Base-by-base conservation (phyloP, 1,284 basidiomycete genomes). In the Uromyces viciae-fabae region DNA sequence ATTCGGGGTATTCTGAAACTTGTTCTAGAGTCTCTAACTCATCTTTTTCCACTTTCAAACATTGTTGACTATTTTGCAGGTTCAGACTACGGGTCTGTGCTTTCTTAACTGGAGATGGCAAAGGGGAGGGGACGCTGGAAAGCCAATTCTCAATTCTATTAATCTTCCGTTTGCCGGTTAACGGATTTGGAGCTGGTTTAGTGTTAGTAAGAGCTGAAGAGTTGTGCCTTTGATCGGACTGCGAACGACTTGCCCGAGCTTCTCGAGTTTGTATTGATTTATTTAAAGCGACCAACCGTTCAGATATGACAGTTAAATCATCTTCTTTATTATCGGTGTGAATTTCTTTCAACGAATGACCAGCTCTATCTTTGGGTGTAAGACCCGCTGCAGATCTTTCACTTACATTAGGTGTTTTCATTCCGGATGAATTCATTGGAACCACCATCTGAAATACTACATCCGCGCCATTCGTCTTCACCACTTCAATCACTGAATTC, bases 401-500 rank as follows among this genome's bases (percentile, higher is more conserved):
- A 71, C 17, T 43, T 56, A 1, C 38, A 17, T 38, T 68, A 33
- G 49, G 8, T 3, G 25, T 36, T 38, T 43, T 58, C 33, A 17
- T 64, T 5, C 31, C 15, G 17, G 42, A 31, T 19, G 31, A 14
- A 36, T 40, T 17, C 9, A 68, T 33, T 0, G 77, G 77, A 22
- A 72, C 58, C 0, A 79, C 77, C 77, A 79, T 79, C 38, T 79
- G 46, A 31, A 79, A 79, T 9, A 71, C 56, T n/a, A 79, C 36
- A 33, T 79, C 68, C 2, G 46, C 54, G 0, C 77, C 68, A 15
- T 79, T 25, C 3, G 77, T 46, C 40, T 62, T 72, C 31, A 79
- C 77, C 17, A 71, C 49, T 54, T 79, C 66, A 31, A 79, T 42
- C 25, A 43, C 31, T 66, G 62, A 66, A 42, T 69, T 46, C 42